Evolutionary conservation across 129 eudicot species (phyloP).

Genomic region (Silybum marianum): DNA sequence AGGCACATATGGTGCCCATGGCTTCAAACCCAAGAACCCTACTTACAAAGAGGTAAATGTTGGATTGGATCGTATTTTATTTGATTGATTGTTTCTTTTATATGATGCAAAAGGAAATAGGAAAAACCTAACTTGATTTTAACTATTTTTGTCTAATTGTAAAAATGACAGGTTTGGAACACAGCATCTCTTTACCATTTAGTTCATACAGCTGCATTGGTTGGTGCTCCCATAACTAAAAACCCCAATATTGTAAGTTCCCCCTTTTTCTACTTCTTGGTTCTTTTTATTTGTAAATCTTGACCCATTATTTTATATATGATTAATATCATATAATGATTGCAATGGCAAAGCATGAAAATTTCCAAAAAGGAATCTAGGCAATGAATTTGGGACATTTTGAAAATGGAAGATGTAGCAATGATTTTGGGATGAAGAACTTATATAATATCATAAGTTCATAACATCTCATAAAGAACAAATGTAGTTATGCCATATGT

Average conservation of each 20-base stretch:
- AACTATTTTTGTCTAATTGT: slow-evolving; percentile 4
- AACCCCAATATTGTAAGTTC: slow-evolving; percentile 72
- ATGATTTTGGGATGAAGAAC: neutral
- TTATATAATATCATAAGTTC: neutral
- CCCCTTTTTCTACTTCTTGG: neutral
- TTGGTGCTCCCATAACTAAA: slow-evolving; percentile 79
- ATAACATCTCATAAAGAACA: neutral
- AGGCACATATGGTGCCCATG: slow-evolving; percentile 95
- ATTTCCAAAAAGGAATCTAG: neutral
- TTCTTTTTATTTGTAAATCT: neutral
- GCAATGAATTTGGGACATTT: neutral
- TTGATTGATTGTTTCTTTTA: neutral
- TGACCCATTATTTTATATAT: neutral
- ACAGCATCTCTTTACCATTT: slow-evolving; percentile 90
- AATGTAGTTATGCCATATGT: neutral
- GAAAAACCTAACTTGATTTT: slow-evolving; percentile 2
- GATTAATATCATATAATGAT: neutral
- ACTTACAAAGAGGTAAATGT: slow-evolving; percentile 71
- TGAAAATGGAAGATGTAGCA: slow-evolving; percentile 3
- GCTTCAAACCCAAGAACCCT: slow-evolving; percentile 79
- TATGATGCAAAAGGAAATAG: neutral
- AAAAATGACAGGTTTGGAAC: slow-evolving; percentile 71
- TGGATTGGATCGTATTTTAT: neutral
- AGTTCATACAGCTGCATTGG: slow-evolving; percentile 90
- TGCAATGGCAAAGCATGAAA: neutral